Conservation (phyloP, 495 filamentous ascomycete species). For the Chaetomium cochliodes region DNA sequence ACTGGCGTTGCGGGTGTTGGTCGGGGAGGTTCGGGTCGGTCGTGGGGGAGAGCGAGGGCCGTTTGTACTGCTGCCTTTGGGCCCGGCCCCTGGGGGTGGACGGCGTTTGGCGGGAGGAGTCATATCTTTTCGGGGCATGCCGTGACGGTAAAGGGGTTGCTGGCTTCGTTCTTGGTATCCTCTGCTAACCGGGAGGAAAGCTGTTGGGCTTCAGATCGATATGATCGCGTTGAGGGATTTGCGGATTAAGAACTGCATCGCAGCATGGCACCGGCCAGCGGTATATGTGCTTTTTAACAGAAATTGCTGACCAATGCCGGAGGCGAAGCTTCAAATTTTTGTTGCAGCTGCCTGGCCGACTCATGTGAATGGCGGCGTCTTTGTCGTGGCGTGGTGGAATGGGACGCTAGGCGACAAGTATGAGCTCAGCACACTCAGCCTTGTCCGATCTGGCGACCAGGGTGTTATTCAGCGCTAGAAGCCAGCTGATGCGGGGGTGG, state of each 20-base stretch:
- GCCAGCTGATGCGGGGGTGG: conserved; percentile 18
- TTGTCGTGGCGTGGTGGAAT: background rate
- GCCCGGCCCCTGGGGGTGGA: background rate
- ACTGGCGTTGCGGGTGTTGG: background rate
- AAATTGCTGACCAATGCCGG: conserved; percentile 12
- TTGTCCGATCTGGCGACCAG: conserved; percentile 2
- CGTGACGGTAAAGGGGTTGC: background rate
- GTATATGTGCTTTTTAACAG: background rate
- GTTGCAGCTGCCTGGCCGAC: conserved; percentile 24
- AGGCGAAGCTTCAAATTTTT: background rate
- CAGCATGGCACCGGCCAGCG: background rate
- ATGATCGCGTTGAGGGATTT: background rate
- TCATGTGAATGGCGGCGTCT: background rate
- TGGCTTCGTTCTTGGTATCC: background rate
- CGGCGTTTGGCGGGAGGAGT: conserved; percentile 26
- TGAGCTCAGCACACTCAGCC: conserved; percentile 6
- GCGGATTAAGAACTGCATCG: background rate
- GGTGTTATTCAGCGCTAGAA: conserved; percentile 8
- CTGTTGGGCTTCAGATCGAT: background rate
- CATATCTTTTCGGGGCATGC: conserved; percentile 24
- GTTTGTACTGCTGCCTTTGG: conserved; percentile 10
- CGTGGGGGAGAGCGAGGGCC: conserved; percentile 24
- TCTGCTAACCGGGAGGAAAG: background rate
- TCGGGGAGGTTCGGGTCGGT: conserved; percentile 19
- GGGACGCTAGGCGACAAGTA: conserved; percentile 12